phyloP scores from a whole-genome alignment of 768 basidiomycete genomes.

The Panaeolus cyanescens region DNA sequence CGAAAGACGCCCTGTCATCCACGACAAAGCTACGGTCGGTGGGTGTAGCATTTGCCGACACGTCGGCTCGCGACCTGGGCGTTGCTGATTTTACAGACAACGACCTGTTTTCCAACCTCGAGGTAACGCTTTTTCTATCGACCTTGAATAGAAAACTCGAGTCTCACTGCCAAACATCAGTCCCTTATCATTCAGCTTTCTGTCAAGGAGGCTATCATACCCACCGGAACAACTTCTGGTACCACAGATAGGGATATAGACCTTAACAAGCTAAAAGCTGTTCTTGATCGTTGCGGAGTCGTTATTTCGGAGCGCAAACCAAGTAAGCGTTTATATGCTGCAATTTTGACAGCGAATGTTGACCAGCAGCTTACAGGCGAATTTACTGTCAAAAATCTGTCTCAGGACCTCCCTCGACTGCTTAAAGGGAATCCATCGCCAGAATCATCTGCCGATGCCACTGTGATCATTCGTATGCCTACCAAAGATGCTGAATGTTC shows the following conservation, averaged over 20 bases:
- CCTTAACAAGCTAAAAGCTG: constrained; percentile 79
- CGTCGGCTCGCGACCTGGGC: constrained; percentile 81
- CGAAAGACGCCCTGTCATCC: constrained; percentile 38
- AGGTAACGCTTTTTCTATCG: constrained; percentile 50
- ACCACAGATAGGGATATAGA: constrained; percentile 85
- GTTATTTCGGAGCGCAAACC: constrained; percentile 90
- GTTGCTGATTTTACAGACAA: constrained; percentile 93
- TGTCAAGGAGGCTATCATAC: constrained; percentile 92
- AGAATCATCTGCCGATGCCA: constrained; percentile 49
- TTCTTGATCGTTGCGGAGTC: constrained; percentile 89
- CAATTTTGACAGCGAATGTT: neutral
- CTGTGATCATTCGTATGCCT: constrained; percentile 55
- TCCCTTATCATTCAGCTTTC: constrained; percentile 94
- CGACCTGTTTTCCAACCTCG: constrained; percentile 93
- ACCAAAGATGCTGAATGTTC: neutral
- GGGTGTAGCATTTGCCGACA: constrained; percentile 92
- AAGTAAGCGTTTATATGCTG: constrained; percentile 47
- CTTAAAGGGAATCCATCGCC: constrained; percentile 46
- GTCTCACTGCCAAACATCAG: constrained; percentile 40
- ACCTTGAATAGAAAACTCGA: neutral
- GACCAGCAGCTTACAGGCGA: constrained; percentile 56
- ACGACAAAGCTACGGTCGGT: constrained; percentile 71
- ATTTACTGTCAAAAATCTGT: constrained; percentile 77
- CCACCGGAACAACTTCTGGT: constrained; percentile 71
- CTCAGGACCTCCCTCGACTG: constrained; percentile 77